Evolutionary conservation across 768 basidiomycete genomes (phyloP), one percentile per base, ranked within the genome.

Genomic region (Hygrophorus russula): DNA sequence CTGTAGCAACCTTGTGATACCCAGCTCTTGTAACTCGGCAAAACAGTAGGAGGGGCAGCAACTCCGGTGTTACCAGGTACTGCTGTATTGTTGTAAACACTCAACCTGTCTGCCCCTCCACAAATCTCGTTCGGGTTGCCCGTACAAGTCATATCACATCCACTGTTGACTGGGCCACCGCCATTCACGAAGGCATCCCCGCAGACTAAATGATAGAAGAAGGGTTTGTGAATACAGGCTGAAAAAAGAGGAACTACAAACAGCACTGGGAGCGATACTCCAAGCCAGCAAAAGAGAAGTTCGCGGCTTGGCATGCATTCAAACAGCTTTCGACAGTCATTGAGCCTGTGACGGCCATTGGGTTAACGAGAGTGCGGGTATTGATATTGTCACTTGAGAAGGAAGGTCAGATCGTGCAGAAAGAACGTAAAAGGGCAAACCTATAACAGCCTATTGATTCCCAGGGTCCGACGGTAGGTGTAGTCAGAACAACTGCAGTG

Each of bases 131-230:
- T n/a, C 13, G 15, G 17, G 18, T 41, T 28, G 5, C 45, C 45
- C 2, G 36, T 37, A 13, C 45, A 46, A 24, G 45, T n/a, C 45
- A 29, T 40, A 12, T 39, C 27, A 17, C 45, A 46, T 8, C 45
- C 45, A 17, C 13, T 18, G 12, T 24, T n/a, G 27, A 30, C 15
- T 4, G 39, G 45, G n/a, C 17, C n/a, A 7, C 37, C 24, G 24
- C 44, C 37, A 31, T 46, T 46, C 18, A 32, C 14, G 39, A 46
- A 27, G 4, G 45, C 39, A 27, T 39, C 40, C 5, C 39, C 45
- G 15, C 45, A 46, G 24, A 40, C 45, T 46, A n/a, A 24, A 24
- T 3, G 24, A 24, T 3, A 24, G 3, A 7, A 24, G 7, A 24
- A 24, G 3, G 24, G 7, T 3, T 24, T 3, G 24, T 24, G 24